Evolutionary conservation across 768 basidiomycete species (phyloP), one percentile per base, ranked within the genome.

Genomic region (Butyriboletus loyo): DNA sequence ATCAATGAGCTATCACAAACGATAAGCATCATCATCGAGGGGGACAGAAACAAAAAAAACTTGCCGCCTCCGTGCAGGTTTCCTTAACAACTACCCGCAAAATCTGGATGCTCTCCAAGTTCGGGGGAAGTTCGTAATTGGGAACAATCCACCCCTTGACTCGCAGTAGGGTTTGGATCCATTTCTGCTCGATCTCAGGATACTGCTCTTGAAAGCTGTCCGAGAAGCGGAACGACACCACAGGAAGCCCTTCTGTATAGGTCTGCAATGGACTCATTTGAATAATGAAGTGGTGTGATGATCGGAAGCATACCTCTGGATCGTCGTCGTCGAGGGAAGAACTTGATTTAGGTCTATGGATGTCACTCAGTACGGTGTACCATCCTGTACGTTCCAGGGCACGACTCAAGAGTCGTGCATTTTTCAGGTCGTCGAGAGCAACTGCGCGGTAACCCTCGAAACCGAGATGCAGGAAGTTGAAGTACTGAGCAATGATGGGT

Each of bases 31-130:
- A 66, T 63, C 17, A 66, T 60, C 42, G 57, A 67, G 49, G 13
- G 40, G 43, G 31, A 50, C 48, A 36, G 52, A 60, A 19, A 64
- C 13, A 63, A 11, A 9, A 9, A 36, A 67, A 49, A 73, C 68
- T 52, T 54, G 79, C 77, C 42, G 75, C 73, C 50, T 82, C 80
- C 13, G 77, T 74, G 57, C 79, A 68, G 42, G 72, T 80, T 69
- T 84, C 83, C 53, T 79, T 72, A 19, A 85, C 75, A 35, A 85
- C 84, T 21, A 83, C 83, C 50, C 85, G 80, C 46, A 86, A 72
- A 53, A 85, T 84, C 67, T 86, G 77, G 47, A 77, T 64, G 8
- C 70, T 64, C 52, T 82, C 68, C 52, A 79, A 66, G 56, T 72
- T 66, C 15, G 83, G 84, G 1, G 84, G 75, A 35, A 84, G 76